These are phyloP conservation scores for Daldinia grandis DNA, from an alignment of 495 filamentous ascomycete genomes.

Conservation along the genomic window DNA sequence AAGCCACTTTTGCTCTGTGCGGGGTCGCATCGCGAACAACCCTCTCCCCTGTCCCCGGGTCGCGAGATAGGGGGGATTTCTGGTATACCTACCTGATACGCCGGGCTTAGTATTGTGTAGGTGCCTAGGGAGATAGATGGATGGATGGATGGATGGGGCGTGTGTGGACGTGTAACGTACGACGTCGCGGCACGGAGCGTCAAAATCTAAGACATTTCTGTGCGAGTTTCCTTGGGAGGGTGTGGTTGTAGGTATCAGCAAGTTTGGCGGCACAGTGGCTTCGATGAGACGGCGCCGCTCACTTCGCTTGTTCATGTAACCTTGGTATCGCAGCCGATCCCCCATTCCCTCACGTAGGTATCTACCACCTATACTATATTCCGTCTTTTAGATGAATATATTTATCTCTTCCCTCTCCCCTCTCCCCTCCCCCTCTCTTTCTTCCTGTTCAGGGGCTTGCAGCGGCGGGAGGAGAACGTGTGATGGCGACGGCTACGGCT, in stretches of 20 bases:
- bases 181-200: conserved; percentile 2
- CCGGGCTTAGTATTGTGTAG: neutral
- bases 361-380: neutral
- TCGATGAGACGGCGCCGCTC: neutral
- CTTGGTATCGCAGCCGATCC: neutral
- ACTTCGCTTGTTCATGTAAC: neutral
- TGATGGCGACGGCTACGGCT: neutral
- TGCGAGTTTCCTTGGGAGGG: neutral
- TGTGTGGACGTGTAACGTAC: neutral
- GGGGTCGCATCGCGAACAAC: neutral
- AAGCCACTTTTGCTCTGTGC: neutral
- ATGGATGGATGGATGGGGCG: neutral
- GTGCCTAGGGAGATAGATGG: neutral
- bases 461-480: neutral
- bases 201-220: conserved; percentile 10
- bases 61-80: no score
- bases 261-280: neutral
- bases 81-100: no score
- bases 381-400: neutral
- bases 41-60: no score
- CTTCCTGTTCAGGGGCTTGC: neutral
- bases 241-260: conserved; percentile 3
- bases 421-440: no score
- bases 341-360: neutral
- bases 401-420: no score